Percentiles rank a stretch among this genome's conserved stretches.
These are phyloP conservation scores for Epichloe sibirici DNA, from an alignment of 2,329 filamentous ascomycete genomes.

Conservation along the genomic window DNA sequence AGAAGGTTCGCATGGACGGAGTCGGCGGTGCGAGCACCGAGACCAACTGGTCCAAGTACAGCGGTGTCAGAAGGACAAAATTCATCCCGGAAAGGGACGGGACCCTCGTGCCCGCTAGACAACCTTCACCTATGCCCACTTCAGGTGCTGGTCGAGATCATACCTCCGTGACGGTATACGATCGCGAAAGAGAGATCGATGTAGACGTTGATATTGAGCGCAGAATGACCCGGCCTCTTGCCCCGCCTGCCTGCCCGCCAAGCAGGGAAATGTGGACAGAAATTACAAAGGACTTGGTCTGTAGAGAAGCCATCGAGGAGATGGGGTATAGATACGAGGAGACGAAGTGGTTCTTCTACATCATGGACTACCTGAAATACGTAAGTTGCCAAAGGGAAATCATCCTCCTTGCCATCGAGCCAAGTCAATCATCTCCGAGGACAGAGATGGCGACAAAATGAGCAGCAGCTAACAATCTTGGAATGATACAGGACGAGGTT, in stretches of 20 bases:
- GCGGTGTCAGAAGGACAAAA: slow-evolving; percentile 60
- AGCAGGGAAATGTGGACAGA: slow-evolving; percentile 82
- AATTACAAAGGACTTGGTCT: slow-evolving; percentile 85
- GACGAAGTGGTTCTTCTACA: slow-evolving; percentile 79
- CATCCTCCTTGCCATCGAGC: not conserved
- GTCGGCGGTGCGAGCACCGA: slow-evolving; percentile 63
- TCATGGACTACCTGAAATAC: slow-evolving; percentile 79
- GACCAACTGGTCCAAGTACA: slow-evolving; percentile 68
- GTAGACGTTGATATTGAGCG: slow-evolving; percentile 45
- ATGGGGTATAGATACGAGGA: slow-evolving; percentile 84
- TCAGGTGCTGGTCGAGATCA: slow-evolving; percentile 21
- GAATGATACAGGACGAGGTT: slow-evolving; percentile 62
- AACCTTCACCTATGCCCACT: slow-evolving; percentile 13
- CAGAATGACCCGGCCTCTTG: slow-evolving; percentile 25
- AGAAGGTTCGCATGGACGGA: slow-evolving; percentile 72
- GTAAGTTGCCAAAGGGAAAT: slow-evolving; percentile 43
- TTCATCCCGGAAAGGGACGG: slow-evolving; percentile 58
- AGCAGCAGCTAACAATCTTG: not conserved
- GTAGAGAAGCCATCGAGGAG: slow-evolving; percentile 74
- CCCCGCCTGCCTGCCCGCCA: slow-evolving; percentile 26
- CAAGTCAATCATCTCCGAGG: not conserved
- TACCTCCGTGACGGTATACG: slow-evolving; percentile 35
- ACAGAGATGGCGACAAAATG: not conserved
- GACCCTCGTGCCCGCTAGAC: slow-evolving; percentile 16
- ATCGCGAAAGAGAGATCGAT: slow-evolving; percentile 36